A percentile compares a stretch with the other conserved stretches of the same genome.
phyloP scores from a whole-genome alignment of 371 early-diverging fungal species.

The Circinella minor region DNA sequence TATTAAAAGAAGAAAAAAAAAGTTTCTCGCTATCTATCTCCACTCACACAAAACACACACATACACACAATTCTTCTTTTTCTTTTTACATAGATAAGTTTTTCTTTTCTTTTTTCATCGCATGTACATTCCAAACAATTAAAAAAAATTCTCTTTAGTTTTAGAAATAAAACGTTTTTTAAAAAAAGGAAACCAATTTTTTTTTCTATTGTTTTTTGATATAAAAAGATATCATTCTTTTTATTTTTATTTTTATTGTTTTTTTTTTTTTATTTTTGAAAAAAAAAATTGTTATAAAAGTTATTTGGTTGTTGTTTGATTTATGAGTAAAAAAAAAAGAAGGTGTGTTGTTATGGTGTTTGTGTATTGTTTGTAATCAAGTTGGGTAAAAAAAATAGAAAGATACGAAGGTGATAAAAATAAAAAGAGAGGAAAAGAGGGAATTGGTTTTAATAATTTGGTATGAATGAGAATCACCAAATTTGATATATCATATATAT shows the following conservation, averaged over 20 bases:
- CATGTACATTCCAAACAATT: conserved; percentile 5
- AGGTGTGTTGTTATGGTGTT: not conserved
- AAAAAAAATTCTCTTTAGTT: not conserved
- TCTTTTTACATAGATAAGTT: conserved; percentile 3
- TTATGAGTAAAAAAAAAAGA: not conserved
- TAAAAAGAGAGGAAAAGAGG: not conserved
- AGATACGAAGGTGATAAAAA: not conserved
- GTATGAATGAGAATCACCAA: too few species aligned
- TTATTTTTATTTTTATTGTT: too few species aligned
- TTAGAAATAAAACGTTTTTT: conserved; percentile 1
- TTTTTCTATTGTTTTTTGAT: too few species aligned
- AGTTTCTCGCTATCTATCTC: not conserved
- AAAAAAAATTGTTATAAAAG: too few species aligned
- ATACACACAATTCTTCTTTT: not conserved
- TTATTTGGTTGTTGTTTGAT: too few species aligned
- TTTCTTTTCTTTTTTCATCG: conserved; percentile 2
- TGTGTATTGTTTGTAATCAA: not conserved
- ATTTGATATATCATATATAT: too few species aligned
- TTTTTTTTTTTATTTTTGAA: too few species aligned
- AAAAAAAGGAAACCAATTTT: too few species aligned
- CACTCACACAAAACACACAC: not conserved
- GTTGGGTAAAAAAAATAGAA: too few species aligned
- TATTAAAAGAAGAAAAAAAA: not conserved
- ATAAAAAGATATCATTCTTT: too few species aligned
- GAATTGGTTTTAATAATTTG: not conserved